Base-by-base conservation (phyloP, 108 stramenopile species). In the Nitzschia sp. region DNA sequence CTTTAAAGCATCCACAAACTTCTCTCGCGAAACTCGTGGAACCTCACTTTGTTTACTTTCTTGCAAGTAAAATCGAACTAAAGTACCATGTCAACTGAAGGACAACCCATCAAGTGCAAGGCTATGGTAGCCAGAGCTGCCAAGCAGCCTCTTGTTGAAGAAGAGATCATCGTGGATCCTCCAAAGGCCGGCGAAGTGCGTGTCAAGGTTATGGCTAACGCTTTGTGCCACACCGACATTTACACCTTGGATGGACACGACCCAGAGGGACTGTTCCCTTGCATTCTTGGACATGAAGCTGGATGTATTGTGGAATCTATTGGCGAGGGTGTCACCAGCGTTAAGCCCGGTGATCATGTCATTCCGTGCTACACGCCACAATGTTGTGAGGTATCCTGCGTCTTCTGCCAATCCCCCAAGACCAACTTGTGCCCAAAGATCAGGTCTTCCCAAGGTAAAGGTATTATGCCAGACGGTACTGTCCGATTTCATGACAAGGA, bases 151-250 rank as follows among this genome's bases (percentile, higher is more conserved):
- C 75, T 96, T 14, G 57, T 44, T 0, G 63, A 86, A 21, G 96
- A 98, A 73, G 83, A 79, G 2, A 90, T 98, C 38, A 91, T 81
- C 7, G 98, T 97, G 29, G 90, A 79, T 71, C 70, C 70, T 1
- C 70, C 71, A 38, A 77, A 71, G 56, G 58, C 64, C 0, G 84
- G 84, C 8, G 66, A 67, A 73, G 90, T 95, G 24, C 90, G 92
- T 46, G 88, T 94, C 51, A 92, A 86, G 76, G 86, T 96, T 17
- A 68, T 92, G 29, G 86, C 91, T n/a, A 96, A 95, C 54, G 96
- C 96, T 20, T 68, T 97, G 19, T 97, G 96, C 65, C 96, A 97
- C 56, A 95, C 96, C 0, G 96, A 97, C 71, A 84, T 89, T 46
- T 95, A 90, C 85, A 92, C 93, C 20, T 65, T 93, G 25, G 87